These are phyloP conservation scores for Euphorbia lathyris DNA, from an alignment of 345 rosid genomes.

Conservation along the genomic window DNA sequence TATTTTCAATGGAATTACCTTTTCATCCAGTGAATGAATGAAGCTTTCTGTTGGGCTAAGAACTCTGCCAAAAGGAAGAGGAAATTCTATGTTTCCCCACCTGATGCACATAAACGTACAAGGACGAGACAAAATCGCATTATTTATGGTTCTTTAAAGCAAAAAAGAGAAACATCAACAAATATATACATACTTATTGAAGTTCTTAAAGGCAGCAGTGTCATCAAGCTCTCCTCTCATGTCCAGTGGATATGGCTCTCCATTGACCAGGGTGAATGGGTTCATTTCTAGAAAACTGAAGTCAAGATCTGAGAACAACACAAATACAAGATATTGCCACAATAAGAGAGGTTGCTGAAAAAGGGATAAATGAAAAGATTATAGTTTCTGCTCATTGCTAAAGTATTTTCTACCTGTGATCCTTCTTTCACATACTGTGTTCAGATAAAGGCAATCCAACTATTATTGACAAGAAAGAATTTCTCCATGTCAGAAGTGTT, in stretches of 20 bases:
- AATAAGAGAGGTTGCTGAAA: neutral
- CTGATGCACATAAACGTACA: constrained; percentile 30
- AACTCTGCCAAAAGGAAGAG: constrained; percentile 95
- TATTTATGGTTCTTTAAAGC: neutral
- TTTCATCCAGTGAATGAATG: constrained; percentile 84
- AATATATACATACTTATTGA: constrained; percentile 64
- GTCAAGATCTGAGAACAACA: constrained; percentile 60
- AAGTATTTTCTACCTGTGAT: neutral
- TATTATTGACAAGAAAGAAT: constrained; percentile 2
- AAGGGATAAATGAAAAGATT: neutral
- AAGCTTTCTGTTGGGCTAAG: constrained; percentile 75
- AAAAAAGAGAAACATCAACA: neutral
- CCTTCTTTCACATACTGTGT: neutral
- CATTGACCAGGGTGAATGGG: constrained; percentile 82
- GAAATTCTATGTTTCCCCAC: constrained; percentile 89
- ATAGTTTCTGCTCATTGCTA: neutral
- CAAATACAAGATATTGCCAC: neutral
- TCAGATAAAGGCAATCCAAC: constrained; percentile 7
- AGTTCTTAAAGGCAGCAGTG: constrained; percentile 95
- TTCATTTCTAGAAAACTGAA: constrained; percentile 93
- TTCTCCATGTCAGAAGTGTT: neutral
- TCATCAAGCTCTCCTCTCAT: constrained; percentile 98
- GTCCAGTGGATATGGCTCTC: constrained; percentile 92
- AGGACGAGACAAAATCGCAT: neutral
- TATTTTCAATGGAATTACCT: constrained; percentile 45